Conservation (phyloP, 805 yeast species). For the Scheffersomyces lignosus region DNA sequence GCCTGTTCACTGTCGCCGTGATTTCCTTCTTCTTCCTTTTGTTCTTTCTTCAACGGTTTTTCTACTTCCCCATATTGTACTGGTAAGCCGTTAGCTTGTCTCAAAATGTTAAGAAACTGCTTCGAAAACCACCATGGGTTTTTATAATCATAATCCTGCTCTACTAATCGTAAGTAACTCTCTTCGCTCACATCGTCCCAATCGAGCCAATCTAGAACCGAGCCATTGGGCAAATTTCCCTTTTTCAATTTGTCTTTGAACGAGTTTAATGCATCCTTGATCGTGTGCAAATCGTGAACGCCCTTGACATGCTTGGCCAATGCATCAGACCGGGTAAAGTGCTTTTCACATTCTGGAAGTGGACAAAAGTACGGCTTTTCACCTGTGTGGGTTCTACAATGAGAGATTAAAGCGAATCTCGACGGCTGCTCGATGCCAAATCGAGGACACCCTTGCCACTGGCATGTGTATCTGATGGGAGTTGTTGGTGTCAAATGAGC, state of each 20-base stretch:
- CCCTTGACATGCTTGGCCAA: conserved; percentile 63
- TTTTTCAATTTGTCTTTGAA: conserved; percentile 23
- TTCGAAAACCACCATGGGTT: conserved; percentile 45
- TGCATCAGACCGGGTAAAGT: conserved; percentile 60
- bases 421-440: conserved; percentile 53
- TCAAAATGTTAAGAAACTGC: conserved; percentile 25
- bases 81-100: conserved; percentile 8
- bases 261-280: conserved; percentile 31
- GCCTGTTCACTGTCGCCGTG: conserved; percentile 1
- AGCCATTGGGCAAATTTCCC: conserved; percentile 14
- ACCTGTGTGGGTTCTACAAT: conserved; percentile 64
- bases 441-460: conserved; percentile 60
- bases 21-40: neutral
- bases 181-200: conserved; percentile 27
- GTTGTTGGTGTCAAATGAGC: conserved; percentile 17
- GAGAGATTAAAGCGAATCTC: conserved; percentile 59
- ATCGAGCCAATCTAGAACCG: conserved; percentile 7
- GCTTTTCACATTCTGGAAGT: conserved; percentile 63
- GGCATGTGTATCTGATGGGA: conserved; percentile 49
- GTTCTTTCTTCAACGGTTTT: neutral
- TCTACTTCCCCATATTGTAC: neutral
- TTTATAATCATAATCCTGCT: conserved; percentile 33
- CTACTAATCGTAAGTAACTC: conserved; percentile 27
- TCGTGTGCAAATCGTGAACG: conserved; percentile 53
- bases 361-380: conserved; percentile 63